A percentile compares a stretch with the other conserved stretches of the same genome.
Evolutionary conservation across 2,329 filamentous ascomycete species (phyloP).

Genomic region (Pseudocercospora macadamiae): DNA sequence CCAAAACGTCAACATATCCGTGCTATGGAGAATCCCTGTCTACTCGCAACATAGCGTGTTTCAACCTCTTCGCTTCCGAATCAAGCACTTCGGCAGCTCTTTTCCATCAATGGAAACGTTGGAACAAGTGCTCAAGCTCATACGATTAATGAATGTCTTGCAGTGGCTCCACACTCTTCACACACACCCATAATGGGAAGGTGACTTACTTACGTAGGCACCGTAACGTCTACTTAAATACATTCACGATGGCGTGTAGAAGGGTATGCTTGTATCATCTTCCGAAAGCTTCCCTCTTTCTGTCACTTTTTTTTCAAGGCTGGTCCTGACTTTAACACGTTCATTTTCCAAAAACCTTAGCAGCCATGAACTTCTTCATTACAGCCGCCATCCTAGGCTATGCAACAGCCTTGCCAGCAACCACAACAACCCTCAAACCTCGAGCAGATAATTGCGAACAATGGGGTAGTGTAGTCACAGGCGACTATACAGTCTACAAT

Average conservation of each 20-base stretch:
- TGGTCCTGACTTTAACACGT: not conserved
- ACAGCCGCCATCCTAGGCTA: not conserved
- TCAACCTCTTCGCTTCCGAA: not conserved
- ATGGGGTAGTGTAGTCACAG: conserved; percentile 34
- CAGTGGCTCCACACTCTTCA: not conserved
- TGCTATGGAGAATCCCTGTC: no score
- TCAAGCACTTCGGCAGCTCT: not conserved
- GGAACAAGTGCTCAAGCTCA: not conserved
- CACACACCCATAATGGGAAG: not conserved
- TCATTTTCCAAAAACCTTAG: not conserved
- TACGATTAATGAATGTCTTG: conserved; percentile 1
- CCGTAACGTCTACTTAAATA: no score
- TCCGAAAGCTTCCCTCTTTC: not conserved
- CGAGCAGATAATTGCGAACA: conserved; percentile 35
- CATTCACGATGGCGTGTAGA: no score
- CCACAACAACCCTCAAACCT: conserved; percentile 8
- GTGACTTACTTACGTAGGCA: not conserved
- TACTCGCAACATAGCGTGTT: not conserved
- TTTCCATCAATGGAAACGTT: not conserved
- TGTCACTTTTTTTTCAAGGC: not conserved
- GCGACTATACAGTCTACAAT: conserved; percentile 42
- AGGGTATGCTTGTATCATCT: not conserved
- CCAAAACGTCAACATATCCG: no score
- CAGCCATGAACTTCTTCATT: not conserved
- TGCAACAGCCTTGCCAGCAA: not conserved